phyloP scores from a whole-genome alignment of 192 early-diverging fungal species.

The Coemansia sp. region DNA sequence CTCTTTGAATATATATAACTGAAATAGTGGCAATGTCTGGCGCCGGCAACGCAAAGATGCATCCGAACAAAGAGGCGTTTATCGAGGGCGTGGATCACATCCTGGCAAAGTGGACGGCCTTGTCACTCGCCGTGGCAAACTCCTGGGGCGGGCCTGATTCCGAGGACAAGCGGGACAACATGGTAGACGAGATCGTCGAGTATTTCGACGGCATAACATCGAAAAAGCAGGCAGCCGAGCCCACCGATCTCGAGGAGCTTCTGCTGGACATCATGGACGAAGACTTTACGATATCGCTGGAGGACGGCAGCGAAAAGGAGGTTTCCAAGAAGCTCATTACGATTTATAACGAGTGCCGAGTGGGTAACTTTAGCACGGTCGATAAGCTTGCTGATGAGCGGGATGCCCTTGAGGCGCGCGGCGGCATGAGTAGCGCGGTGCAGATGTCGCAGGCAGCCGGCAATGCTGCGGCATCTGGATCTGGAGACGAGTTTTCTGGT shows the following conservation, averaged over 20 bases:
- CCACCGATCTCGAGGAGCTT: constrained; percentile 38
- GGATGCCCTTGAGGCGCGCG: constrained; percentile 24
- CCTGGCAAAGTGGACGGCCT: constrained; percentile 66
- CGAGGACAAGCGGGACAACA: constrained; percentile 64
- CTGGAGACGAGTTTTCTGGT: constrained; percentile 14
- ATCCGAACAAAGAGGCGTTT: constrained; percentile 49
- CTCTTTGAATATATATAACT: not conserved
- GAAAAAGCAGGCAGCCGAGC: constrained; percentile 30
- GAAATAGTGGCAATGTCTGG: constrained; percentile 3
- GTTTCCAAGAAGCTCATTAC: constrained; percentile 25
- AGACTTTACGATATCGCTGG: constrained; percentile 37
- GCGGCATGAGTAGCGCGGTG: constrained; percentile 10
- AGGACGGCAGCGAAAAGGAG: constrained; percentile 45
- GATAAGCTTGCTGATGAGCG: constrained; percentile 39
- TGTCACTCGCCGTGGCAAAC: constrained; percentile 67
- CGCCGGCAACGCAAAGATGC: constrained; percentile 15
- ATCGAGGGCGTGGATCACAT: constrained; percentile 62
- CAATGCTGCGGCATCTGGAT: not conserved
- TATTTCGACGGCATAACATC: constrained; percentile 54
- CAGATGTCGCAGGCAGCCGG: constrained; percentile 20
- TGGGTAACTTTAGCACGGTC: constrained; percentile 35
- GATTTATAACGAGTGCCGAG: constrained; percentile 38
- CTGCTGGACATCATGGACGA: constrained; percentile 36
- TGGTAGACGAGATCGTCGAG: constrained; percentile 63
- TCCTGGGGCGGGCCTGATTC: constrained; percentile 69